phyloP scores from a whole-genome alignment of 1,139 yeast genomes.

The Sporopachydermia cereana region DNA sequence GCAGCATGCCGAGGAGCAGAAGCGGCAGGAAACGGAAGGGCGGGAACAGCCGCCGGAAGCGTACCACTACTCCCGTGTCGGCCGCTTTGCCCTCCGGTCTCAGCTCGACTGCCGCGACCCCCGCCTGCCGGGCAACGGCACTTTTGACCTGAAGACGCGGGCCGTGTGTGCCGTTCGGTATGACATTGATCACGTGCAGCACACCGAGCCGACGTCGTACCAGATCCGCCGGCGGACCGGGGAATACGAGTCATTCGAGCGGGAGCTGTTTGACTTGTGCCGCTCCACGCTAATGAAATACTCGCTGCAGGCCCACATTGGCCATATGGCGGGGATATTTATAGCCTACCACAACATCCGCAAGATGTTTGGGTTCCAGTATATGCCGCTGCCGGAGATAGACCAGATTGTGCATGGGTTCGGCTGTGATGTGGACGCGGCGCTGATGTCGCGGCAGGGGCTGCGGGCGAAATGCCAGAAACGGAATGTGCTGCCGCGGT shows the following conservation, averaged over 20 bases:
- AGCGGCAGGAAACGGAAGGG: constrained; percentile 9
- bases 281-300: constrained; percentile 74
- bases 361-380: constrained; percentile 81
- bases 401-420: constrained; percentile 46
- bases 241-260: constrained; percentile 60
- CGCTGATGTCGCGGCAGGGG: constrained; percentile 13
- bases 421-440: neutral
- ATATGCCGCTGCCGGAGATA: constrained; percentile 61
- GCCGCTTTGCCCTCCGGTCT: constrained; percentile 70
- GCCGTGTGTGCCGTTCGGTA: constrained; percentile 82
- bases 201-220: constrained; percentile 46
- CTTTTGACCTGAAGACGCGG: constrained; percentile 84
- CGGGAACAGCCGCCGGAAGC: constrained; percentile 18
- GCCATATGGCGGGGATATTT: constrained; percentile 94
- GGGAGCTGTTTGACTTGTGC: constrained; percentile 68
- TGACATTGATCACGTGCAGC: constrained; percentile 56
- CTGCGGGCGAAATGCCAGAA: constrained; percentile 19
- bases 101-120: constrained; percentile 79
- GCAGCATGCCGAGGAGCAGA: constrained; percentile 8
- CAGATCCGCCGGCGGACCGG: constrained; percentile 54
- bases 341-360: constrained; percentile 82
- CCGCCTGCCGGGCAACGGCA: constrained; percentile 79
- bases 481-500: constrained; percentile 14
- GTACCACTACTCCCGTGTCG: constrained; percentile 66
- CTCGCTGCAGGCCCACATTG: constrained; percentile 83